phyloP scores from a whole-genome alignment of 2,329 filamentous ascomycete genomes.

The Calonectria leucothoes region DNA sequence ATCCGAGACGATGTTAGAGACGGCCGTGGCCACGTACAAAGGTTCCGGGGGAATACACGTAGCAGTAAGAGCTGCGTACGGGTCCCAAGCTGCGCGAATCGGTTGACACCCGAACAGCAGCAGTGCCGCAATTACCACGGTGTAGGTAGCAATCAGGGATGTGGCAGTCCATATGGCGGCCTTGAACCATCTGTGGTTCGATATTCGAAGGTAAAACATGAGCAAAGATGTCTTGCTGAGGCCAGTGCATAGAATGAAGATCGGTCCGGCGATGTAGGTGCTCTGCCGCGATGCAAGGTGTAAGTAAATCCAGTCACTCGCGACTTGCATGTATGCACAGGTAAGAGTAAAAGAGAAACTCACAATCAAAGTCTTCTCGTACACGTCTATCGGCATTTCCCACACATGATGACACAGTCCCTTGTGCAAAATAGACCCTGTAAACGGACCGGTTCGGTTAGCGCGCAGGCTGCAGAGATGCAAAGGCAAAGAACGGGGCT shows the following conservation, averaged over 20 bases:
- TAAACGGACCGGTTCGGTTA: not conserved
- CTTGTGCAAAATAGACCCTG: not conserved
- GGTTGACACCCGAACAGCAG: constrained; percentile 41
- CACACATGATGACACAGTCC: not conserved
- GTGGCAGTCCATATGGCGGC: constrained; percentile 44
- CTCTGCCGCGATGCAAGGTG: not conserved
- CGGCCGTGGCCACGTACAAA: constrained; percentile 61
- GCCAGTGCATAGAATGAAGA: constrained; percentile 50
- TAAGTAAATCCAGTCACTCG: constrained; percentile 8
- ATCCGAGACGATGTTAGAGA: constrained; percentile 59
- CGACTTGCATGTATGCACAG: constrained; percentile 32
- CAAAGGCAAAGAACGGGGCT: not conserved
- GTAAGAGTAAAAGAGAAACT: constrained; percentile 34
- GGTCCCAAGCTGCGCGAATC: constrained; percentile 36
- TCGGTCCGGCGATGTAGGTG: constrained; percentile 39
- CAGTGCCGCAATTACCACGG: constrained; percentile 38
- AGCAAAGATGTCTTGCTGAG: constrained; percentile 52
- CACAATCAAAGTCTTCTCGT: constrained; percentile 21
- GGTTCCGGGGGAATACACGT: constrained; percentile 56
- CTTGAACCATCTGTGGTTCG: constrained; percentile 47
- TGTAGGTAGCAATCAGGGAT: constrained; percentile 45
- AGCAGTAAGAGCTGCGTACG: constrained; percentile 36
- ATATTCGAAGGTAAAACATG: constrained; percentile 51
- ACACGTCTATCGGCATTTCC: not conserved
- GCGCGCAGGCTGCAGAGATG: not conserved